These are phyloP conservation scores for Kuraishia hungarica DNA, from an alignment of 805 yeast species.

Conservation along the genomic window DNA sequence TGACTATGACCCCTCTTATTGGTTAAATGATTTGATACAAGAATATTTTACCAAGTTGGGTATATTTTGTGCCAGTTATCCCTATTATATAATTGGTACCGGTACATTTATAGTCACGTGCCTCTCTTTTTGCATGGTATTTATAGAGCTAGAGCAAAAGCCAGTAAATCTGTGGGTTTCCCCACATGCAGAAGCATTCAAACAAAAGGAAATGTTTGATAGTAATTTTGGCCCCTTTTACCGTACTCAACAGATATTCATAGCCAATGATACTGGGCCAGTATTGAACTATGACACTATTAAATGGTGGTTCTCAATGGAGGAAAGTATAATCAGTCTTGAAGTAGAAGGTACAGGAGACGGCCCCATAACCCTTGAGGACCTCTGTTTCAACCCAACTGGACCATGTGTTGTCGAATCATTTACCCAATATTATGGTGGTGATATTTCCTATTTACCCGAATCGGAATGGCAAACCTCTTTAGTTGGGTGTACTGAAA, in stretches of 20 bases:
- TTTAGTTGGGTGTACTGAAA: constrained; percentile 52
- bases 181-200: constrained; percentile 58
- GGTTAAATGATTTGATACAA: constrained; percentile 40
- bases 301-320: constrained; percentile 87
- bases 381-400: constrained; percentile 77
- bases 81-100: constrained; percentile 40
- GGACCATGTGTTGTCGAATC: constrained; percentile 85
- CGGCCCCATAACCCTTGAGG: constrained; percentile 34
- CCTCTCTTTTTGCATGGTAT: constrained; percentile 42
- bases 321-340: constrained; percentile 27
- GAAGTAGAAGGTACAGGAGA: neutral
- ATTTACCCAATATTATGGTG: constrained; percentile 79
- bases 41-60: constrained; percentile 43
- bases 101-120: constrained; percentile 32
- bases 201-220: constrained; percentile 65
- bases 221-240: constrained; percentile 86
- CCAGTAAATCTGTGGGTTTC: constrained; percentile 92
- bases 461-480: constrained; percentile 47
- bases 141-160: constrained; percentile 57
- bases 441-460: constrained; percentile 41
- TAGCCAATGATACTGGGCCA: constrained; percentile 60
- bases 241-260: constrained; percentile 75
- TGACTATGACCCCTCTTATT: constrained; percentile 24
- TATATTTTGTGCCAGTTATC: constrained; percentile 49
- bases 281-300: constrained; percentile 64